Evolutionary conservation across 1,284 basidiomycete genomes (phyloP).

Genomic region (Gymnopus androsaceus): DNA sequence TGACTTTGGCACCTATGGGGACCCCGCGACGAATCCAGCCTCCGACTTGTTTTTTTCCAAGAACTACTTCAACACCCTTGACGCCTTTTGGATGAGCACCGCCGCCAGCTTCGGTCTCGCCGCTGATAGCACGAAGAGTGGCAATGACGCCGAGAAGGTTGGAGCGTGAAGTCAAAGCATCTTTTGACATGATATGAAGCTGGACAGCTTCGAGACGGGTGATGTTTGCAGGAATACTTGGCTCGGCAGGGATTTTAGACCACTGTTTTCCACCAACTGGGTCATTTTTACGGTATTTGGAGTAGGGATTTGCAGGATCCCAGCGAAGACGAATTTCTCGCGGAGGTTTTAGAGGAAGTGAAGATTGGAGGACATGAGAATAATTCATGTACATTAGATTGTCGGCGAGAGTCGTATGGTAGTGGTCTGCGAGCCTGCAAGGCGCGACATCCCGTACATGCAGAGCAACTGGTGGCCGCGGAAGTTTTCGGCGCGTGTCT

Average conservation of each 20-base stretch:
- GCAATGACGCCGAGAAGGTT: slow-evolving; percentile 85
- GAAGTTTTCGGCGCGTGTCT: slow-evolving; percentile 55
- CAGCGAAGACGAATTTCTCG: slow-evolving; percentile 68
- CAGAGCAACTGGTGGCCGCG: slow-evolving; percentile 65
- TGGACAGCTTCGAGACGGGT: slow-evolving; percentile 83
- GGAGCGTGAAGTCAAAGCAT: slow-evolving; percentile 73
- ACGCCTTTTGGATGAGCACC: slow-evolving; percentile 57
- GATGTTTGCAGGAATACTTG: slow-evolving; percentile 66
- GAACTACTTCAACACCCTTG: slow-evolving; percentile 80
- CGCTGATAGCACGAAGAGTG: slow-evolving; percentile 86
- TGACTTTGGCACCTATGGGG: slow-evolving; percentile 88
- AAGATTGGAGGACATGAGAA: slow-evolving; percentile 59
- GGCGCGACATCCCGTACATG: slow-evolving; percentile 72
- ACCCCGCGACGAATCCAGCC: slow-evolving; percentile 86
- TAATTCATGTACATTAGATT: slow-evolving; percentile 97
- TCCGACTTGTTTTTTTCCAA: slow-evolving; percentile 78
- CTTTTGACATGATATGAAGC: slow-evolving; percentile 84
- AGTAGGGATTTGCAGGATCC: slow-evolving; percentile 81
- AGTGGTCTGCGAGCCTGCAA: slow-evolving; percentile 84
- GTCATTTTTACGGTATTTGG: slow-evolving; percentile 71
- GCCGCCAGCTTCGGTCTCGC: slow-evolving; percentile 74
- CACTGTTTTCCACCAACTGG: slow-evolving; percentile 73
- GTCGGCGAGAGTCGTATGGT: slow-evolving; percentile 79
- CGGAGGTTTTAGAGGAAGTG: slow-evolving; percentile 47
- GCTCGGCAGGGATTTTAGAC: slow-evolving; percentile 65